Percentiles rank a stretch among this genome's conserved stretches.
These are phyloP conservation scores for Juglanconis oblonga DNA, from an alignment of 2,329 filamentous ascomycete genomes.

Conservation along the genomic window DNA sequence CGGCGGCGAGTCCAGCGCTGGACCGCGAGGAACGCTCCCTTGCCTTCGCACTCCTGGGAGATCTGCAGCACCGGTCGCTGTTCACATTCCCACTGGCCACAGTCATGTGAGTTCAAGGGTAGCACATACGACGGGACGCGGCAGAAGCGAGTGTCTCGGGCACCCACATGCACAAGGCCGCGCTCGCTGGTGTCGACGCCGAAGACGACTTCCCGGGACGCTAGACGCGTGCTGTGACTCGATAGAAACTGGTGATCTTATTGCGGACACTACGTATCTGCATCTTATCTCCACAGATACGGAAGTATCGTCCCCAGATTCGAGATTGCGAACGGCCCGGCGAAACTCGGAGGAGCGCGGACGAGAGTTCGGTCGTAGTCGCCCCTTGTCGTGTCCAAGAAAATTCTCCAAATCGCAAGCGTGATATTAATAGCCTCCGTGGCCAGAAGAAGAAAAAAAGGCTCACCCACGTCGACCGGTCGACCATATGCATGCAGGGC, in stretches of 20 bases:
- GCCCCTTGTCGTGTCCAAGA: too few relatives aligned
- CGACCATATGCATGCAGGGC: too few relatives aligned
- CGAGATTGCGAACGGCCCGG: neutral
- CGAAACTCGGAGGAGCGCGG: neutral
- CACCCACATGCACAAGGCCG: neutral
- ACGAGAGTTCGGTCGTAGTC: neutral
- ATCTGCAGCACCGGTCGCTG: too few relatives aligned
- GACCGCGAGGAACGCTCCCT: too few relatives aligned
- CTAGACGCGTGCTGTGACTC: neutral
- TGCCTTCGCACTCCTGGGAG: too few relatives aligned
- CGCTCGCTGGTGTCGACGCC: neutral
- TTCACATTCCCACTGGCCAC: too few relatives aligned
- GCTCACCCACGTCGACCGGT: too few relatives aligned
- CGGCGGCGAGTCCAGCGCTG: too few relatives aligned
- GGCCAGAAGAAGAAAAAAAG: too few relatives aligned
- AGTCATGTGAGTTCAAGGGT: neutral
- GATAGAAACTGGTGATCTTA: constrained; percentile 8
- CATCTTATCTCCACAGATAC: neutral
- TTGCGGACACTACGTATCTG: neutral
- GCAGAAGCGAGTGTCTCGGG: neutral
- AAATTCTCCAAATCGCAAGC: too few relatives aligned
- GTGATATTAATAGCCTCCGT: too few relatives aligned
- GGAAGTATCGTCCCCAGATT: neutral
- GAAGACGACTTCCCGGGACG: neutral
- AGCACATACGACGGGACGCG: neutral